Evolutionary conservation across 176 grass and related monocot genomes (phyloP).

Genomic region (Urochloa ruziziensis): DNA sequence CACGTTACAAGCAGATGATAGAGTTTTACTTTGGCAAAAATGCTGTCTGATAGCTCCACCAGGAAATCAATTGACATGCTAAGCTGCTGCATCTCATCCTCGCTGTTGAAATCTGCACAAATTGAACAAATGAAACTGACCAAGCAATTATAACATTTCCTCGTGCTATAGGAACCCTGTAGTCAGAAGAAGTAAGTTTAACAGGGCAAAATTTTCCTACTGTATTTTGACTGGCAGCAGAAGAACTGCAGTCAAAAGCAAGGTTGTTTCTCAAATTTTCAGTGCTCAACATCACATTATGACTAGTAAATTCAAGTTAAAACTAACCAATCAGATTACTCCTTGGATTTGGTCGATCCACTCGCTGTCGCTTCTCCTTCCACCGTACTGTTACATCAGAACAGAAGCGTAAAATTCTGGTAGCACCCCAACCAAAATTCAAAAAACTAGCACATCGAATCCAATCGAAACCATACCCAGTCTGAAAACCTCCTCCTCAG

Average conservation of each 20-base stretch:
- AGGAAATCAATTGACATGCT: conserved; percentile 79
- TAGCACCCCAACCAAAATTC: too few relatives aligned
- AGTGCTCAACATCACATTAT: neutral
- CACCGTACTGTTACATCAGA: conserved; percentile 62
- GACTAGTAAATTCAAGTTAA: neutral
- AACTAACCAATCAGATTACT: conserved; percentile 59
- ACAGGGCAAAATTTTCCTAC: neutral
- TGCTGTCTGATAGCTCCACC: conserved; percentile 65
- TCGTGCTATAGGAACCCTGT: neutral
- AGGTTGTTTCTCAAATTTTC: too few relatives aligned
- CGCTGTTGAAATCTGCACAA: conserved; percentile 54
- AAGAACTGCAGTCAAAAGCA: neutral
- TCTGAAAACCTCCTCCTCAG: conserved; percentile 89
- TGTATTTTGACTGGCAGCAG: neutral
- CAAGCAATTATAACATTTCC: too few relatives aligned
- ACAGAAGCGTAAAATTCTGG: conserved; percentile 17
- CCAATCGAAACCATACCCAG: conserved; percentile 38
- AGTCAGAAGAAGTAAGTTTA: neutral
- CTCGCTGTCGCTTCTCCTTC: conserved; percentile 67
- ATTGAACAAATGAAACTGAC: neutral
- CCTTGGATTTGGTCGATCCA: conserved; percentile 49
- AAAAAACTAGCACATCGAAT: neutral
- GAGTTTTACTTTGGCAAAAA: conserved; percentile 58
- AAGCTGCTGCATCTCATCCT: conserved; percentile 77
- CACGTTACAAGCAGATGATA: neutral